phyloP scores from a whole-genome alignment of 176 grass and related monocot species.

The Rhynchospora breviuscula region DNA sequence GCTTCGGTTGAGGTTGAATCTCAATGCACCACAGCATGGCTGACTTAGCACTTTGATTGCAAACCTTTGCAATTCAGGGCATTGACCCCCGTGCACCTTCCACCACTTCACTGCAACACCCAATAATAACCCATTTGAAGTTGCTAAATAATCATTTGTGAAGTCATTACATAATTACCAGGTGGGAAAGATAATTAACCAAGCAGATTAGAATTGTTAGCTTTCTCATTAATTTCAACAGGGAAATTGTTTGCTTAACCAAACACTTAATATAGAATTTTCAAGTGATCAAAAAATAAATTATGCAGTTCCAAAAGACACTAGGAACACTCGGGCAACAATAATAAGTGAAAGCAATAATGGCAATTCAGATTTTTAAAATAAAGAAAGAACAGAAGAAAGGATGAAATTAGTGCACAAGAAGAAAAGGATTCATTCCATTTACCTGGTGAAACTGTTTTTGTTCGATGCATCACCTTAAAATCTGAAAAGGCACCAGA shows the following conservation, averaged over 20 bases:
- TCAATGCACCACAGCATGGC: slow-evolving; percentile 46
- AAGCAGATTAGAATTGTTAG: not conserved
- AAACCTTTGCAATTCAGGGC: slow-evolving; percentile 36
- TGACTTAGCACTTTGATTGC: slow-evolving; percentile 49
- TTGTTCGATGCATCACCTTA: slow-evolving; percentile 28
- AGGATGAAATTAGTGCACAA: not conserved
- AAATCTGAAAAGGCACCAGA: slow-evolving; percentile 38
- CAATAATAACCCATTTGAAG: not conserved
- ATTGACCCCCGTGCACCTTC: slow-evolving; percentile 34
- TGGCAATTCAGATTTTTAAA: not conserved
- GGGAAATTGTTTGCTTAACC: not conserved
- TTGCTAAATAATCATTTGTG: not conserved
- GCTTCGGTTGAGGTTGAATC: slow-evolving; percentile 44
- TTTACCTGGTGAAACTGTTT: slow-evolving; percentile 50
- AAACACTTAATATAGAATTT: not conserved
- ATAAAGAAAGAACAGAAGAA: slow-evolving; percentile 3
- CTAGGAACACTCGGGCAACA: not conserved
- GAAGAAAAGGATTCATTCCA: slow-evolving; percentile 1
- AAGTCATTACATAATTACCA: not conserved
- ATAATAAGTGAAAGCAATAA: not conserved
- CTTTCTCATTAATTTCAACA: not conserved
- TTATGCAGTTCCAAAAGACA: not conserved
- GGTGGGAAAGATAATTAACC: not conserved
- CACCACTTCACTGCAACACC: slow-evolving; percentile 61
- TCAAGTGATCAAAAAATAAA: not conserved